Percentiles rank a stretch among this genome's conserved stretches.
Evolutionary conservation across 768 basidiomycete genomes (phyloP).

Genomic region (Leccinum imitatum): DNA sequence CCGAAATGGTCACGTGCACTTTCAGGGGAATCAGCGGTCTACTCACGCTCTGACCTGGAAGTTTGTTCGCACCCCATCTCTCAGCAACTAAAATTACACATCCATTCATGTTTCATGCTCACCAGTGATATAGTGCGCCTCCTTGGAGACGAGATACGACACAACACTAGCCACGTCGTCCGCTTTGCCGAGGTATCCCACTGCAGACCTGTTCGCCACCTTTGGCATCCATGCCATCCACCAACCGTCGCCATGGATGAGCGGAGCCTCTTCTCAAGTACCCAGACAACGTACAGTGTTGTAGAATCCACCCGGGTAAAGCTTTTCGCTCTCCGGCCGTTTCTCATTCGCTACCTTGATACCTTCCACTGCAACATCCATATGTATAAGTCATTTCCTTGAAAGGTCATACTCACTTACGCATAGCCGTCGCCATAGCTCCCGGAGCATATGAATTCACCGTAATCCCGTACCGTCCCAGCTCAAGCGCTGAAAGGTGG

Average conservation of each 20-base stretch:
- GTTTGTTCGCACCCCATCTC: background rate
- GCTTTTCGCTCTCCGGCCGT: background rate
- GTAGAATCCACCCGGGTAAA: conserved; percentile 1
- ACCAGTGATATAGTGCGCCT: conserved; percentile 31
- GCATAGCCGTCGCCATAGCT: conserved; percentile 27
- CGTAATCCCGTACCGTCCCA: conserved; percentile 25
- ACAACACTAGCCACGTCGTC: conserved; percentile 29
- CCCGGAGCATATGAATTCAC: conserved; percentile 33
- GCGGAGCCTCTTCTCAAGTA: background rate
- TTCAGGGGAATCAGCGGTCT: background rate
- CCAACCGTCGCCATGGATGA: background rate
- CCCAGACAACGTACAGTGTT: background rate
- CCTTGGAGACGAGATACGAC: conserved; percentile 33
- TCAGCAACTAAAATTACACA: background rate
- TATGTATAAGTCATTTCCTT: background rate
- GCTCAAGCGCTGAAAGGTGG: conserved; percentile 26
- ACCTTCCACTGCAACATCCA: conserved; percentile 2
- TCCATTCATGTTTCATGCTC: background rate
- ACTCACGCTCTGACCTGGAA: conserved; percentile 2
- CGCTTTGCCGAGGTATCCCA: conserved; percentile 13
- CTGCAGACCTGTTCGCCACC: conserved; percentile 1
- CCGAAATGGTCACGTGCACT: conserved; percentile 1
- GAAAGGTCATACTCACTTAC: conserved; percentile 9
- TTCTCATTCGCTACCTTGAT: background rate
- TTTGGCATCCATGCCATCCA: background rate